Evolutionary conservation across 2,329 filamentous ascomycete genomes (phyloP), one percentile per base, ranked within the genome.

Genomic region (Lachnellula occidentalis): DNA sequence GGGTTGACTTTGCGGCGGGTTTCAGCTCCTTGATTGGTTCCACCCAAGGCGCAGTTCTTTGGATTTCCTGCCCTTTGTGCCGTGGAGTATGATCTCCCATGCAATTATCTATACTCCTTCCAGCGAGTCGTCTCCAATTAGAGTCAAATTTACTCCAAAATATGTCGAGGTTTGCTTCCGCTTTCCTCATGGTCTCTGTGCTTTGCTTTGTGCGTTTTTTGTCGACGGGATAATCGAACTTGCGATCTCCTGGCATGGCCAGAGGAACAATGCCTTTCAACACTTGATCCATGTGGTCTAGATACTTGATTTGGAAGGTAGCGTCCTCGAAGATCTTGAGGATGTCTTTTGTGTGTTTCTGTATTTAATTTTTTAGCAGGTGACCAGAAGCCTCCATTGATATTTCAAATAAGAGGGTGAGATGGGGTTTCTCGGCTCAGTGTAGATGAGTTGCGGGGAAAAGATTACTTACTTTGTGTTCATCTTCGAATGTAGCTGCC

Each of bases 191-290:
- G 19, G 36, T 22, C 9, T 53, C 51, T 6, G 36, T 48, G 5
- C 34, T 48, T 15, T 53, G 43, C 19, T 48, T 47, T 17, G 43
- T 53, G 5, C 43, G 34, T 34, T 24, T 34, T 9, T 76, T 78
- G 2, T 74, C 69, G 7, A 70, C 68, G 48, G 74, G 79, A 72
- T 73, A 82, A 41, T 54, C 54, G 67, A 59, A 54, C 17, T 43
- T 48, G 14, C 42, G 31, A 19, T 53, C 43, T n/a, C 19, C 22
- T 17, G 50, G 56, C 15, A 27, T 31, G 17, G 19, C 48, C 2
- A 39, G 34, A 15, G n/a, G 34, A 7, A 21, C 21, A 9, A 42
- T 21, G 15, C 47, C 50, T 34, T 15, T 50, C 15, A 24, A 15
- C 6, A 50, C 34, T 7, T 15, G 14, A 3, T 50, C 19, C 36